Percentiles rank a stretch among this genome's conserved stretches.
These are phyloP conservation scores for Bacidia rubella DNA, from an alignment of 495 filamentous ascomycete species.

Conservation along the genomic window DNA sequence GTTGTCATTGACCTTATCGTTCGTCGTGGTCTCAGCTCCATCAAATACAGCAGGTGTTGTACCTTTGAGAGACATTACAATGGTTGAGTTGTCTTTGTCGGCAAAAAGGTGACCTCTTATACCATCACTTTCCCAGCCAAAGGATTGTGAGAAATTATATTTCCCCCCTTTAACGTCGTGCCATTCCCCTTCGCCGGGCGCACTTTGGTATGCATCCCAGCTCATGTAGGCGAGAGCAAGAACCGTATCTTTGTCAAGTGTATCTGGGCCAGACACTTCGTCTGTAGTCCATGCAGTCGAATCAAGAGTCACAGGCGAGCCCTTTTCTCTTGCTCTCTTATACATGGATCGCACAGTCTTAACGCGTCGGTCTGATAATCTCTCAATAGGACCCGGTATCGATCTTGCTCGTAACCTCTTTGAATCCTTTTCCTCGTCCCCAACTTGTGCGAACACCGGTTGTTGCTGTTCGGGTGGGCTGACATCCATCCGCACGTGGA, in stretches of 20 bases:
- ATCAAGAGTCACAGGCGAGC: slow-evolving; percentile 42
- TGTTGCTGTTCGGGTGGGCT: slow-evolving; percentile 19
- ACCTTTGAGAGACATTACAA: slow-evolving; percentile 87
- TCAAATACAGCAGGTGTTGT: slow-evolving; percentile 82
- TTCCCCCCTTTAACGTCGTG: slow-evolving; percentile 53
- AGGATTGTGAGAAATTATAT: slow-evolving; percentile 71
- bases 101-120: slow-evolving; percentile 86
- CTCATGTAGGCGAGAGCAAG: slow-evolving; percentile 76
- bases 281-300: slow-evolving; percentile 75
- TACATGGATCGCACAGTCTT: slow-evolving; percentile 65
- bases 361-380: slow-evolving; percentile 65
- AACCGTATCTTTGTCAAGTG: slow-evolving; percentile 75
- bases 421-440: slow-evolving; percentile 50
- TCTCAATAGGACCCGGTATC: slow-evolving; percentile 51
- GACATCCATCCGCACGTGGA: slow-evolving; percentile 66
- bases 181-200: slow-evolving; percentile 62
- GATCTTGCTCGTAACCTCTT: slow-evolving; percentile 39
- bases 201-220: slow-evolving; percentile 72
- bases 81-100: slow-evolving; percentile 68
- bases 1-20: slow-evolving; percentile 96
- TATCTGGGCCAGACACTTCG: slow-evolving; percentile 61
- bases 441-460: slow-evolving; percentile 30
- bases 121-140: slow-evolving; percentile 86
- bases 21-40: slow-evolving; percentile 86
- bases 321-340: slow-evolving; percentile 47